Percentiles rank a stretch among this genome's conserved stretches.
Conservation (phyloP, 2,329 filamentous ascomycete genomes). For the Fonsecaea pedrosoi region DNA sequence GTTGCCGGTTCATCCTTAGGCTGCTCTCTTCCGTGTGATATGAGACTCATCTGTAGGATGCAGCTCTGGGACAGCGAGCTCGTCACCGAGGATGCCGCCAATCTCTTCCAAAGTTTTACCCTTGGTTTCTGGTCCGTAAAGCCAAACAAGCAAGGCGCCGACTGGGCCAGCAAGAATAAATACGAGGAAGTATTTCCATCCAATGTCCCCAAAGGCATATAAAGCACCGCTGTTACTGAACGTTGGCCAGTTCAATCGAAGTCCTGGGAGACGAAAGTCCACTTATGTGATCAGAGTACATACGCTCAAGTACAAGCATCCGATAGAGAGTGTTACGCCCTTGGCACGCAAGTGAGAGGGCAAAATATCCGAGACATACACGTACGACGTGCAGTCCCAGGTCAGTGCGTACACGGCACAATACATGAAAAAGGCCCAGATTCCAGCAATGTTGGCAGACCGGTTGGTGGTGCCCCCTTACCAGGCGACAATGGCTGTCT, state of each 20-base stretch:
- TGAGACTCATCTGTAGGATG: slow-evolving; percentile 16
- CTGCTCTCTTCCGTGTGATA: slow-evolving; percentile 6
- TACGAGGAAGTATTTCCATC: slow-evolving; percentile 17
- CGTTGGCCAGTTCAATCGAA: not conserved
- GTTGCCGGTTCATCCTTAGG: not conserved
- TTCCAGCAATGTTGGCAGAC: slow-evolving; percentile 1
- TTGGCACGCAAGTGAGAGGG: slow-evolving; percentile 14
- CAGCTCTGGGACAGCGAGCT: slow-evolving; percentile 14
- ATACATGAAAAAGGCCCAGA: slow-evolving; percentile 15
- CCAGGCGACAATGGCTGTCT: slow-evolving; percentile 10
- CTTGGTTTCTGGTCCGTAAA: slow-evolving; percentile 16
- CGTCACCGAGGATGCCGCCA: slow-evolving; percentile 14
- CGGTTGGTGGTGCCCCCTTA: not conserved
- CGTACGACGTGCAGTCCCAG: slow-evolving; percentile 5
- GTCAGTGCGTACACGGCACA: slow-evolving; percentile 8
- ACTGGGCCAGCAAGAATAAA: slow-evolving; percentile 13
- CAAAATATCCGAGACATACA: slow-evolving; percentile 12
- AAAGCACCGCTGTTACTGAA: slow-evolving; percentile 10
- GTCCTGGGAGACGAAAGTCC: not conserved
- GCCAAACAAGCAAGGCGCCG: slow-evolving; percentile 5
- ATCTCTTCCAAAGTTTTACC: slow-evolving; percentile 21
- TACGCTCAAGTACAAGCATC: slow-evolving; percentile 17
- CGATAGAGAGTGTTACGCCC: slow-evolving; percentile 10
- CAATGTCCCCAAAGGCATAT: slow-evolving; percentile 16
- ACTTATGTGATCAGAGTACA: slow-evolving; percentile 15